These are phyloP conservation scores for Chrysosphaeria jannelii DNA, from an alignment of 2,329 filamentous ascomycete species.

Conservation along the genomic window DNA sequence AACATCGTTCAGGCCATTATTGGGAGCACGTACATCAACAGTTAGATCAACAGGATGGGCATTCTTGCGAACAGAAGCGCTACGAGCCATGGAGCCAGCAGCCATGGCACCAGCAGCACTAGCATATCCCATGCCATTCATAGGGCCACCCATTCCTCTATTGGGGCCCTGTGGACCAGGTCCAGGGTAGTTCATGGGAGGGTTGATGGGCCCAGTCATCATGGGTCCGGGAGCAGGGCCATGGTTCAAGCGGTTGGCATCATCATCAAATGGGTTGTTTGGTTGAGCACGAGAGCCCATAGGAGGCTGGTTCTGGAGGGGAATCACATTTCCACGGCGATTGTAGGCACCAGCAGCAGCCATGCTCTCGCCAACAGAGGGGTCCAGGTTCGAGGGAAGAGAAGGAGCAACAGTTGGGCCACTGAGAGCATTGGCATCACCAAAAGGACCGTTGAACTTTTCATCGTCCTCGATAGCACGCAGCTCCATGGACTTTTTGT, in stretches of 20 bases:
- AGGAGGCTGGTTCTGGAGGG: conserved; percentile 8
- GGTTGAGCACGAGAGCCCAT: conserved; percentile 7
- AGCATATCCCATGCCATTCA: neutral
- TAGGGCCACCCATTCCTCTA: too few species aligned
- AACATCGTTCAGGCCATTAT: conserved; percentile 3
- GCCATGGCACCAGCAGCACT: conserved; percentile 11
- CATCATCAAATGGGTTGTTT: conserved; percentile 41
- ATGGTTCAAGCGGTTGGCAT: conserved; percentile 18
- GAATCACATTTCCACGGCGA: conserved; percentile 11
- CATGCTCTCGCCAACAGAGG: conserved; percentile 8
- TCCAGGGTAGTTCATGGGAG: conserved; percentile 11
- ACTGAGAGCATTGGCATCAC: conserved; percentile 5
- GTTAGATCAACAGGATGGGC: conserved; percentile 23
- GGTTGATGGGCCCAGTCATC: too few species aligned
- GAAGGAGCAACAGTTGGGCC: conserved; percentile 2
- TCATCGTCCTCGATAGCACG: conserved; percentile 26
- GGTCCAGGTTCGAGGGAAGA: conserved; percentile 60
- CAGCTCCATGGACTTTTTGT: conserved; percentile 33
- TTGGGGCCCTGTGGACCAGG: too few species aligned
- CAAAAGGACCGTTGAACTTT: conserved; percentile 20
- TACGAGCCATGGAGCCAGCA: conserved; percentile 16
- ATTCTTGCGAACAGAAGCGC: conserved; percentile 24
- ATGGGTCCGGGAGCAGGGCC: conserved; percentile 11
- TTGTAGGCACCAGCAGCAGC: conserved; percentile 1
- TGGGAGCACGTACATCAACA: conserved; percentile 9